These are phyloP conservation scores for Rhynchospora breviuscula DNA, from an alignment of 176 grass and related monocot genomes.

Conservation along the genomic window DNA sequence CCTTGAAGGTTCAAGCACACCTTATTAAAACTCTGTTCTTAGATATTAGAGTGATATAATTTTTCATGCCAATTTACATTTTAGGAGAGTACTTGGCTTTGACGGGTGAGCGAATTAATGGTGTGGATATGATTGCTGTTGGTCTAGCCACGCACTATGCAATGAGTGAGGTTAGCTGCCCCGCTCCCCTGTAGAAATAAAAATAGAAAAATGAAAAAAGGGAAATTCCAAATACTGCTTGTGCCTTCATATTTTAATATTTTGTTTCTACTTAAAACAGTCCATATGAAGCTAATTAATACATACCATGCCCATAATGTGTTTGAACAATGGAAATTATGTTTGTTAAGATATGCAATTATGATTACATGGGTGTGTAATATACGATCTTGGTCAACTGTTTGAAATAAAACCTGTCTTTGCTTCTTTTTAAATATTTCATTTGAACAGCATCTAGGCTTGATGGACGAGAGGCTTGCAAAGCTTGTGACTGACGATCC, in stretches of 20 bases:
- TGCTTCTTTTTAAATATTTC: conserved; percentile 9
- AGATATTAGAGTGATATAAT: neutral
- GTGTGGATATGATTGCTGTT: conserved; percentile 87
- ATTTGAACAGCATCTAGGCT: conserved; percentile 49
- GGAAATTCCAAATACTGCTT: neutral
- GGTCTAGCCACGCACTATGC: conserved; percentile 89
- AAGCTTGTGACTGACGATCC: conserved; percentile 94
- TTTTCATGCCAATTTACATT: neutral
- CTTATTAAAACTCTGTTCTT: conserved; percentile 13
- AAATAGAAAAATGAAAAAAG: neutral
- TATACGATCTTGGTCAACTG: neutral
- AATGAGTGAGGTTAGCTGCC: conserved; percentile 42
- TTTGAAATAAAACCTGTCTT: conserved; percentile 13
- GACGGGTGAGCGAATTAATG: conserved; percentile 81
- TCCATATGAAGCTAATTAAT: neutral
- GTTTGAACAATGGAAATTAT: neutral
- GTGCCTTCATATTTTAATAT: neutral
- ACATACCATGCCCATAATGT: neutral
- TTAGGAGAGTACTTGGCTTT: conserved; percentile 88
- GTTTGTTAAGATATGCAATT: neutral
- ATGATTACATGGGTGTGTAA: neutral
- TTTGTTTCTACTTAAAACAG: neutral
- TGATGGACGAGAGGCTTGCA: conserved; percentile 69
- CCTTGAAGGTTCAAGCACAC: neutral
- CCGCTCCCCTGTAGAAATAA: neutral